A percentile compares a stretch with the other conserved stretches of the same genome.
phyloP scores from a whole-genome alignment of 768 basidiomycete genomes.

The Termitomyces sp. region DNA sequence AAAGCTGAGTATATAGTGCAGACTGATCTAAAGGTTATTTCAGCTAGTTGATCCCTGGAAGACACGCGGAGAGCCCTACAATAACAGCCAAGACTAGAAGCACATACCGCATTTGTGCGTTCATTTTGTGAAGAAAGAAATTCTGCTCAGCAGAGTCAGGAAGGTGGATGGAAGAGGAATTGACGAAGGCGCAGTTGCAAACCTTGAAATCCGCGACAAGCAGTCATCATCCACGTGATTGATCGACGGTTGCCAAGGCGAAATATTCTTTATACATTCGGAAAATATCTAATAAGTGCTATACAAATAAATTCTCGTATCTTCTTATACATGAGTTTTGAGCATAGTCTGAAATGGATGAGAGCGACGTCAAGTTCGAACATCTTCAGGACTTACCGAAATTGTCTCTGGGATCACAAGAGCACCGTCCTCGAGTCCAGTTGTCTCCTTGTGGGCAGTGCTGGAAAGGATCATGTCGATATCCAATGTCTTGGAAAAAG shows the following conservation, averaged over 20 bases:
- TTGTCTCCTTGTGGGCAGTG: conserved; percentile 61
- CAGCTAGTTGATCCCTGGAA: neutral
- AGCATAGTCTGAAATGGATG: conserved; percentile 30
- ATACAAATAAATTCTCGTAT: conserved; percentile 35
- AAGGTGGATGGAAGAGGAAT: neutral
- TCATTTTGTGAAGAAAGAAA: conserved; percentile 34
- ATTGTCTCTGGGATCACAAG: conserved; percentile 66
- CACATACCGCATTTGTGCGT: conserved; percentile 53
- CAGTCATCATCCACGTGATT: conserved; percentile 1
- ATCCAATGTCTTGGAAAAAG: conserved; percentile 84
- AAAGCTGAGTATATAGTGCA: conserved; percentile 65
- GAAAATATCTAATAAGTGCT: neutral
- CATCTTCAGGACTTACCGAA: conserved; percentile 51
- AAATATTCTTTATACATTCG: neutral
- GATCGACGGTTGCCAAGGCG: neutral
- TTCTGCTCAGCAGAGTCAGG: conserved; percentile 7
- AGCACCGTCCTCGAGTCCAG: conserved; percentile 61
- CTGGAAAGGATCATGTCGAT: conserved; percentile 76
- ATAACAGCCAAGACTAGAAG: conserved; percentile 46
- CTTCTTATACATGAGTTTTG: conserved; percentile 35
- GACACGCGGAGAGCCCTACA: conserved; percentile 22
- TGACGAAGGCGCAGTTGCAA: conserved; percentile 3
- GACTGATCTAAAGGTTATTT: conserved; percentile 34
- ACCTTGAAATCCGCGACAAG: neutral
- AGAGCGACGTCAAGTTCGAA: neutral